Evolutionary conservation across 179 eudicot genomes (phyloP), one percentile per base, ranked within the genome.

Genomic region (Corrigiola litoralis): DNA sequence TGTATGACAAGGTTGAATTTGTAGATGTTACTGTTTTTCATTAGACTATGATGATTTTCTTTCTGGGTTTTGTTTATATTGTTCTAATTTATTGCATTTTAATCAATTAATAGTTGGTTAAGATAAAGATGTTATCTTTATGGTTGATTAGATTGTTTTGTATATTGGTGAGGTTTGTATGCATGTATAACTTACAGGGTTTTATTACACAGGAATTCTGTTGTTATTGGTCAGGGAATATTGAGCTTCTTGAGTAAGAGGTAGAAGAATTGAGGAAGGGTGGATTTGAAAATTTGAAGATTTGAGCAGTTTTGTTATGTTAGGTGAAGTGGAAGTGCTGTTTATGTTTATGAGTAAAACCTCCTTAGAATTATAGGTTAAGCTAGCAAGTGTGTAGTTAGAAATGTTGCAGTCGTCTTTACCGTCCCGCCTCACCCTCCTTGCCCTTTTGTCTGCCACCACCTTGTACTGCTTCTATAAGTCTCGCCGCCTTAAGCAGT

Each of bases 391-490:
- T 53, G 27, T 40, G 59, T 3, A 49, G n/a, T n/a, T n/a, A 0
- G 7, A 37, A 27, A 70, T 69, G 70, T 21, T 55, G 0, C 61
- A 65, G 14, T 58, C 73, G 10, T 42, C 61, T 16, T 14, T 45
- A 6, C 47, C 75, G 16, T 53, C 88, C 14, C 89, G 78, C 12
- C 66, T 91, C 57, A 63, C 91, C 38, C 75, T 94, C 79, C 83
- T 94, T 72, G 80, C 95, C 57, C 60, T 86, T 66, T 82, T 94
- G 76, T 84, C 96, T 66, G 85, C 92, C 79, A 74, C 92, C 70
- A 85, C 99, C 62, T 42, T 84, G 63, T 90, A 78, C 75, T 85
- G 92, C 79, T 75, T 94, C 65, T 83, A 88, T 82, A 90, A 83
- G 60, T 86, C 96, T 53, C 91, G 79, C 67, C 89, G 84, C 70